Percentiles rank a stretch among this genome's conserved stretches.
Conservation (phyloP, 441 rosid species). For the Croton setiger region DNA sequence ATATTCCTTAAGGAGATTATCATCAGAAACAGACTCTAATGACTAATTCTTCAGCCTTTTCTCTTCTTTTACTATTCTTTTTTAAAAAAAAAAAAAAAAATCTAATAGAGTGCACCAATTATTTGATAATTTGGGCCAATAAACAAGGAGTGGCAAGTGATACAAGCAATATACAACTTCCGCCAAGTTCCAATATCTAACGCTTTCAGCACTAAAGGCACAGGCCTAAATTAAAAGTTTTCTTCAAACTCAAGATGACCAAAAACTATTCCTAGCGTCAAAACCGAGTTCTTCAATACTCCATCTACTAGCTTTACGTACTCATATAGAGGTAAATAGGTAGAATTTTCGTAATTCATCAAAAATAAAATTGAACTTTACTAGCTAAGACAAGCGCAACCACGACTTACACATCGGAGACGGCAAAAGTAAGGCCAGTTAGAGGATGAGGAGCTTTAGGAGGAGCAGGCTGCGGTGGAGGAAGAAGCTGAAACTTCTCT, state of each 20-base stretch:
- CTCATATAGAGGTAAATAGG: too few species aligned
- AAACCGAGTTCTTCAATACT: too few species aligned
- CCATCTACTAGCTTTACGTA: too few species aligned
- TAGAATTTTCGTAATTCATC: too few species aligned
- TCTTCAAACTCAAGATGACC: not conserved
- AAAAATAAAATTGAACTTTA: not conserved
- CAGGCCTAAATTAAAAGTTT: not conserved
- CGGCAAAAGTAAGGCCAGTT: constrained; percentile 74
- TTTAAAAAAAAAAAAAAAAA: not conserved
- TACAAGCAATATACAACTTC: not conserved
- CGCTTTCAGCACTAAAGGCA: not conserved
- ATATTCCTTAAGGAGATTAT: not conserved
- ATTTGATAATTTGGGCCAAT: not conserved
- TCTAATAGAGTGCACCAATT: not conserved
- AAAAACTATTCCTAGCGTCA: not conserved
- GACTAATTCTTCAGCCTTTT: not conserved
- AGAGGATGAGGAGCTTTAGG: constrained; percentile 99
- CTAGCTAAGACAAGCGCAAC: not conserved
- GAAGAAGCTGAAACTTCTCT: constrained; percentile 67
- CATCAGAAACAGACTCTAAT: not conserved
- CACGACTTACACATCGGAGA: constrained; percentile 70
- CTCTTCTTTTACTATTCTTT: not conserved
- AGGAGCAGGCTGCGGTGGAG: constrained; percentile 99
- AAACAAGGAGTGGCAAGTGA: not conserved
- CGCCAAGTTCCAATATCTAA: not conserved